phyloP scores from a whole-genome alignment of 768 basidiomycete species.

The Trametes maxima region DNA sequence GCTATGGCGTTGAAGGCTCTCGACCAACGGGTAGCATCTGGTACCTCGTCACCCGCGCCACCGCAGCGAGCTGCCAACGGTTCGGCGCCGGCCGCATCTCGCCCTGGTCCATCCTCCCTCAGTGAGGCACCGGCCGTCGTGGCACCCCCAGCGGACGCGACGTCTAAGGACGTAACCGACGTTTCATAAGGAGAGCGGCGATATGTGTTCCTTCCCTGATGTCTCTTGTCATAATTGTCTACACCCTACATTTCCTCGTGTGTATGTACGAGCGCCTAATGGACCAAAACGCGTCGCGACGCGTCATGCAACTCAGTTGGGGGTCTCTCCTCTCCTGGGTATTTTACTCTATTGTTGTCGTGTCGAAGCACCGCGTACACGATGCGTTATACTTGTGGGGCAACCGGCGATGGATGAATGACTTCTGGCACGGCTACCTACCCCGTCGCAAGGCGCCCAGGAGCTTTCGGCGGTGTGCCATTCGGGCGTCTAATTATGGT shows the following conservation, averaged over 20 bases:
- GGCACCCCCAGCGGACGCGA: background rate
- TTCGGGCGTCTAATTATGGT: too few relatives aligned
- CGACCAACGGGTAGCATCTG: slow-evolving; percentile 86
- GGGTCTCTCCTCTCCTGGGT: background rate
- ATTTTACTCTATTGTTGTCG: background rate
- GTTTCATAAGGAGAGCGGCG: background rate
- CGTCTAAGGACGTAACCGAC: background rate
- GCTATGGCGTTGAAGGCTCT: slow-evolving; percentile 96
- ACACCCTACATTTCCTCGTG: slow-evolving; percentile 14
- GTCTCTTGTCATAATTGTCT: background rate
- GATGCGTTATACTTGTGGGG: too few relatives aligned
- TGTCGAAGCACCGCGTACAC: too few relatives aligned
- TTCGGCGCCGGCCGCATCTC: slow-evolving; percentile 6
- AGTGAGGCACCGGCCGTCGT: background rate
- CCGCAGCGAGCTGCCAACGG: slow-evolving; percentile 24
- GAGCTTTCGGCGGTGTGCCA: too few relatives aligned
- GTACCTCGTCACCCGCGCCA: slow-evolving; percentile 32
- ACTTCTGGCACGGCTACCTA: too few relatives aligned
- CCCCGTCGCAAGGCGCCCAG: too few relatives aligned
- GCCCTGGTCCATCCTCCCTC: slow-evolving; percentile 16
- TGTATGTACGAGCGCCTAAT: slow-evolving; percentile 25
- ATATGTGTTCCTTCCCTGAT: background rate
- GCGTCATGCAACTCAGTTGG: slow-evolving; percentile 1
- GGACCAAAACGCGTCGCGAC: slow-evolving; percentile 8
- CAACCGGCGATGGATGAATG: too few relatives aligned